Evolutionary conservation across 306 rosid species (phyloP).

Genomic region (Luffa acutangula): DNA sequence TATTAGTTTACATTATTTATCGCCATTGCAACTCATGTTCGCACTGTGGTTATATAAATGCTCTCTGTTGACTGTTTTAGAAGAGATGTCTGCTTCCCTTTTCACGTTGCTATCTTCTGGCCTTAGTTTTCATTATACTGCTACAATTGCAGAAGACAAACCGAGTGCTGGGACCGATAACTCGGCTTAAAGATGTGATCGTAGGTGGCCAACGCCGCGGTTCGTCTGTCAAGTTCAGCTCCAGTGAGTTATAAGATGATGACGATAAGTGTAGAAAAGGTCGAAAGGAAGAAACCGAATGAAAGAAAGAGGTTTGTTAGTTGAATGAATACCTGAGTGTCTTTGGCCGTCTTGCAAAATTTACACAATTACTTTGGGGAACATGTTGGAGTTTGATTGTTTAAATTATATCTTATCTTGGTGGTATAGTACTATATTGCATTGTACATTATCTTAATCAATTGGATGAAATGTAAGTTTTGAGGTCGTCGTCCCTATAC

Average conservation of each 20-base stretch:
- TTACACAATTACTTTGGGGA: neutral
- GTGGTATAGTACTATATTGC: constrained; percentile 4
- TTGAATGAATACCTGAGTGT: neutral
- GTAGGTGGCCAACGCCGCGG: constrained; percentile 68
- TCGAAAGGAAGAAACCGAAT: constrained; percentile 8
- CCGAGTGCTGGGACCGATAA: constrained; percentile 54
- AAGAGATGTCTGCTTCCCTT: neutral
- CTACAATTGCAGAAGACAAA: constrained; percentile 37
- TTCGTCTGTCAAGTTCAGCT: constrained; percentile 47
- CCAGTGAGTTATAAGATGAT: constrained; percentile 52
- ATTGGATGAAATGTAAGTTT: constrained; percentile 4
- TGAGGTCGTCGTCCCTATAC: neutral
- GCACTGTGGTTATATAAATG: too few relatives aligned
- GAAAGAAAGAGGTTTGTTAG: neutral
- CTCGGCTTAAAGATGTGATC: constrained; percentile 73
- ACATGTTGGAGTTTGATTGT: constrained; percentile 9
- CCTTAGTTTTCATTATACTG: neutral
- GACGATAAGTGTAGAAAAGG: constrained; percentile 38
- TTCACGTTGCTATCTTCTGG: constrained; percentile 10
- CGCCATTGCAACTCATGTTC: too few relatives aligned
- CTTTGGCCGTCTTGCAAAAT: neutral
- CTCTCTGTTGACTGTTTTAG: neutral
- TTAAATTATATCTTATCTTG: neutral
- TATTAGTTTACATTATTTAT: too few relatives aligned
- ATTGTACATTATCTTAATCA: constrained; percentile 2